Conservation (phyloP, 2,329 filamentous ascomycete species). For the Clonostachys byssicola region DNA sequence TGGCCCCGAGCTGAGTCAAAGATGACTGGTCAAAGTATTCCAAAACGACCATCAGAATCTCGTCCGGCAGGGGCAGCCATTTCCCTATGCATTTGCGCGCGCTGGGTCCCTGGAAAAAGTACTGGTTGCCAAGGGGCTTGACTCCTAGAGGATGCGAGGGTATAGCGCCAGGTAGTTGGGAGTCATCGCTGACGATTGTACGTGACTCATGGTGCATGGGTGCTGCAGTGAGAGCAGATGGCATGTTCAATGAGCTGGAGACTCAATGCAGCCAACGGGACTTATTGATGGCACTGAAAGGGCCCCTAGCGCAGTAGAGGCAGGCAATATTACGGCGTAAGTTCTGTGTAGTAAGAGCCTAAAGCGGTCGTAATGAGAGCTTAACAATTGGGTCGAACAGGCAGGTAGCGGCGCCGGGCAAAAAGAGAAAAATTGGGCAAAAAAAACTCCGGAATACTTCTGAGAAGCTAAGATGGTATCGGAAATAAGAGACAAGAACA, state of each 20-base stretch:
- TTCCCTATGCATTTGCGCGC: conserved; percentile 62
- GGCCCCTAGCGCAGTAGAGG: background rate
- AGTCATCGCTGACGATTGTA: background rate
- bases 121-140: conserved; percentile 83
- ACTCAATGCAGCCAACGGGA: background rate
- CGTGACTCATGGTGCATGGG: conserved; percentile 20
- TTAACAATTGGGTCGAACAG: too few species aligned
- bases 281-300: background rate
- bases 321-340: too few species aligned
- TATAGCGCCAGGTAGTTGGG: conserved; percentile 46
- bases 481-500: too few species aligned
- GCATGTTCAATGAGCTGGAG: background rate
- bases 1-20: conserved; percentile 64
- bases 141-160: conserved; percentile 78
- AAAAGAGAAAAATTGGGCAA: too few species aligned
- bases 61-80: conserved; percentile 72
- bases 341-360: too few species aligned
- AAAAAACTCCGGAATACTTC: too few species aligned
- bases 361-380: too few species aligned
- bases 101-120: conserved; percentile 60
- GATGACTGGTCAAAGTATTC: conserved; percentile 66
- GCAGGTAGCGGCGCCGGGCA: too few species aligned
- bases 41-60: conserved; percentile 70
- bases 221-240: background rate
- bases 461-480: too few species aligned